Evolutionary conservation across 208 protist genomes (phyloP), one percentile per base, ranked within the genome.

Genomic region (Phytomonas serpens): DNA sequence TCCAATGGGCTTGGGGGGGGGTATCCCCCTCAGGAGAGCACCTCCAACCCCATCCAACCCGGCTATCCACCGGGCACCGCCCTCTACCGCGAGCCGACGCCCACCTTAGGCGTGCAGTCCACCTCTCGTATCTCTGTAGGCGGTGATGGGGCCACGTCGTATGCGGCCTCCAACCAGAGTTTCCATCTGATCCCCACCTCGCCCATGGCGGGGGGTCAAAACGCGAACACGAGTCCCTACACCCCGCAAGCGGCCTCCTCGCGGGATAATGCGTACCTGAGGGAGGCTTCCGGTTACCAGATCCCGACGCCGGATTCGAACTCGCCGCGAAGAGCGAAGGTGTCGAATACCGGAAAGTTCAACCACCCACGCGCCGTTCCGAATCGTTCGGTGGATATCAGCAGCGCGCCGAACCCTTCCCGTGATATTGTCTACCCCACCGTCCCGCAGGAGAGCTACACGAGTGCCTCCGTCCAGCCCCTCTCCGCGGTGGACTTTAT

Each of bases 401-500:
- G 72, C 69, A 64, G 64, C 34, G 85, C 81, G 42, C 91, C 89
- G 0, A 92, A 78, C 70, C 89, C 91, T 9, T 62, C 77, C 42
- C 68, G 80, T 23, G 84, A 85, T 69, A 85, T 92, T 67, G 65
- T 70, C 33, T 79, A 73, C 75, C 86, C 71, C 67, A 71, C 42
- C 75, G 73, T 69, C 34, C 64, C 78, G 0, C 72, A 73, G 38
- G 31, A 68, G 62, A 81, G 87, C 76, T 84, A 83, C 76, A 64
- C 76, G 57, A 88, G 77, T 19, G 79, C 76, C 69, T 77, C 77
- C 47, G 2, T 57, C 27, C 47, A 57, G 32, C 94, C 92, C 16
- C 77, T 87, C n/a, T 87, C 89, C 29, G 74, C 77, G 0, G 81
- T 81, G 29, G 83, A 88, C 69, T 97, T 96, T 80, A 37, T 91